phyloP scores from a whole-genome alignment of 179 eudicot species.

The Camellia oleifera region DNA sequence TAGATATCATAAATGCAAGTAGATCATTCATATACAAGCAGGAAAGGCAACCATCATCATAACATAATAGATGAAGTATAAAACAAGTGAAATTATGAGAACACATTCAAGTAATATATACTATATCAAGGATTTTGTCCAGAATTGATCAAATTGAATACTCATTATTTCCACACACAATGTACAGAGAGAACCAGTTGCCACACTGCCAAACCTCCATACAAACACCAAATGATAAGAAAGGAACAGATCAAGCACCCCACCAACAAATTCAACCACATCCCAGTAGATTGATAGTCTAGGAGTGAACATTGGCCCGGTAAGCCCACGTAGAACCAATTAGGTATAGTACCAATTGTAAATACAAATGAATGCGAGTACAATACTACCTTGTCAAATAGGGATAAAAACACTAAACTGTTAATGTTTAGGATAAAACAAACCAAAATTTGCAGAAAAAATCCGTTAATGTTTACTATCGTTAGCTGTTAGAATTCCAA shows the following conservation, averaged over 20 bases:
- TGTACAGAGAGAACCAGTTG: not conserved
- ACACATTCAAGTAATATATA: not conserved
- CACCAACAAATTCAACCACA: too few species aligned
- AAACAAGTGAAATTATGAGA: not conserved
- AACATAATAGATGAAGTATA: not conserved
- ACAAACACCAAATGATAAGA: too few species aligned
- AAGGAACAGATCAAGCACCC: too few species aligned
- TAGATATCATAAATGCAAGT: not conserved
- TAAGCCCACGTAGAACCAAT: not conserved
- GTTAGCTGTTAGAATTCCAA: not conserved
- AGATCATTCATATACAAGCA: not conserved
- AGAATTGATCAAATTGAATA: not conserved
- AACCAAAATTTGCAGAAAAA: not conserved
- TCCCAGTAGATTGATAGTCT: too few species aligned
- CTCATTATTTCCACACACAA: too few species aligned
- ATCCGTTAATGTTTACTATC: not conserved
- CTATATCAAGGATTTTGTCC: not conserved
- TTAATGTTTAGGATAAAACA: not conserved
- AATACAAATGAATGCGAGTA: not conserved
- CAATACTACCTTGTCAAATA: not conserved
- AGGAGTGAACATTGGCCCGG: too few species aligned
- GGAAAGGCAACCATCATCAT: not conserved
- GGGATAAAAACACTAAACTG: not conserved
- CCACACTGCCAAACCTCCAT: not conserved
- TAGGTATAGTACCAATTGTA: not conserved